These are phyloP conservation scores for Boletus sensibilis DNA, from an alignment of 768 basidiomycete species.

Conservation along the genomic window DNA sequence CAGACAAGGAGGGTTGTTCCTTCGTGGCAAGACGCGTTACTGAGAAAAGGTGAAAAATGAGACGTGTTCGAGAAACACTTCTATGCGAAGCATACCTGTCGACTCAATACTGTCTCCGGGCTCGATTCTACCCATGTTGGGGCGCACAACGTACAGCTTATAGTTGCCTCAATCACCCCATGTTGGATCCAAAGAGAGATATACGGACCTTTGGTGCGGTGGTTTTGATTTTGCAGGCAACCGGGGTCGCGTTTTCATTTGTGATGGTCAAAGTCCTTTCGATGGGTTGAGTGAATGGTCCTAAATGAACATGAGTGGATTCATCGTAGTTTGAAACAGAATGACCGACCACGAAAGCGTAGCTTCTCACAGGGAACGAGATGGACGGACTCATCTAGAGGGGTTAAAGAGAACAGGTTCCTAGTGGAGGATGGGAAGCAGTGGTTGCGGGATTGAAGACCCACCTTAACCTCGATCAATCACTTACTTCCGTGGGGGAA, in stretches of 20 bases:
- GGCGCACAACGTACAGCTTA: conserved; percentile 87
- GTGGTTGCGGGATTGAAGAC: neutral
- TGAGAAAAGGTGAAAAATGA: conserved; percentile 28
- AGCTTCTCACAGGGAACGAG: conserved; percentile 66
- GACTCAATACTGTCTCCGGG: conserved; percentile 88
- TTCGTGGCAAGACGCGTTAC: conserved; percentile 92
- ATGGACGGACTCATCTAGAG: conserved; percentile 74
- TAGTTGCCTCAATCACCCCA: neutral
- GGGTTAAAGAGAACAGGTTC: neutral
- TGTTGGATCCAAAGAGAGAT: neutral
- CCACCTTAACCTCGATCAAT: no score
- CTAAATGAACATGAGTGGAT: conserved; percentile 39
- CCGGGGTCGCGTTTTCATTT: conserved; percentile 79
- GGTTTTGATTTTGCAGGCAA: conserved; percentile 99
- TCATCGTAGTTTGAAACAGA: conserved; percentile 1
- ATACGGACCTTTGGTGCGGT: conserved; percentile 83
- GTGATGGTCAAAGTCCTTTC: conserved; percentile 77
- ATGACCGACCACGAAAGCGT: conserved; percentile 71
- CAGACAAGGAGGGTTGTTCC: conserved; percentile 69
- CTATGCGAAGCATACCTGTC: conserved; percentile 54
- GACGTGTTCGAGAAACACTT: neutral
- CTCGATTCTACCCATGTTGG: conserved; percentile 89
- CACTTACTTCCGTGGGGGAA: neutral
- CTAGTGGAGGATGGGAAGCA: neutral
- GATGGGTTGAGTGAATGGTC: conserved; percentile 83